Conservation (phyloP, 768 basidiomycete genomes). For the button mushroom (Agaricus bisporus) region DNA sequence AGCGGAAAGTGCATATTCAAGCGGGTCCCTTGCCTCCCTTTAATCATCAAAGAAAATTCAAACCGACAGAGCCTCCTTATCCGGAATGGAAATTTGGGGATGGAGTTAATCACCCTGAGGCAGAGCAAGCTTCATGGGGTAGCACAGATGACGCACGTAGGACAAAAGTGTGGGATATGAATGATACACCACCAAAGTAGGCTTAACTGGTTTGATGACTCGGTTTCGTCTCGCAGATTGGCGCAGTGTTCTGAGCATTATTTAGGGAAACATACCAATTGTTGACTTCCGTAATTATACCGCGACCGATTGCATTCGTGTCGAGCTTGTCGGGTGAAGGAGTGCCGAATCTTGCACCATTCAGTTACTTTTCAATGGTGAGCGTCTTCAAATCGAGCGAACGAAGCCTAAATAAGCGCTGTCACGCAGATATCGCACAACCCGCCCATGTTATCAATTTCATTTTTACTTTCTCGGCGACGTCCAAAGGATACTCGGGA, state of each 20-base stretch:
- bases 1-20: conserved; percentile 3
- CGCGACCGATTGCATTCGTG: conserved; percentile 65
- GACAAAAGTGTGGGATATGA: conserved; percentile 37
- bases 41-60: conserved; percentile 22
- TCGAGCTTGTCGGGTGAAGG: conserved; percentile 50
- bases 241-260: not conserved
- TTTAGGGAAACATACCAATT: conserved; percentile 40
- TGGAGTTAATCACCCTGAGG: conserved; percentile 20
- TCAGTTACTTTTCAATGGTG: conserved; percentile 69
- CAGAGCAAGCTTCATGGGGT: conserved; percentile 22
- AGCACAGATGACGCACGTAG: not conserved
- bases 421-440: conserved; percentile 49
- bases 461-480: conserved; percentile 40
- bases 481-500: conserved; percentile 54
- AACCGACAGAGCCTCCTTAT: conserved; percentile 30
- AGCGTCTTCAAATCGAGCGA: not conserved
- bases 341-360: conserved; percentile 56
- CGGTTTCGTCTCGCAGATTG: not conserved
- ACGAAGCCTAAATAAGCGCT: not conserved
- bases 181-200: conserved; percentile 24
- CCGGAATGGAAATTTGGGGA: conserved; percentile 39
- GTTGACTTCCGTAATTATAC: conserved; percentile 52
- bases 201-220: not conserved
- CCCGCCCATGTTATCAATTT: conserved; percentile 62
- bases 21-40: conserved; percentile 14